Base-by-base conservation (phyloP, 495 filamentous ascomycete species). In the Hypoxylon cercidicola region DNA sequence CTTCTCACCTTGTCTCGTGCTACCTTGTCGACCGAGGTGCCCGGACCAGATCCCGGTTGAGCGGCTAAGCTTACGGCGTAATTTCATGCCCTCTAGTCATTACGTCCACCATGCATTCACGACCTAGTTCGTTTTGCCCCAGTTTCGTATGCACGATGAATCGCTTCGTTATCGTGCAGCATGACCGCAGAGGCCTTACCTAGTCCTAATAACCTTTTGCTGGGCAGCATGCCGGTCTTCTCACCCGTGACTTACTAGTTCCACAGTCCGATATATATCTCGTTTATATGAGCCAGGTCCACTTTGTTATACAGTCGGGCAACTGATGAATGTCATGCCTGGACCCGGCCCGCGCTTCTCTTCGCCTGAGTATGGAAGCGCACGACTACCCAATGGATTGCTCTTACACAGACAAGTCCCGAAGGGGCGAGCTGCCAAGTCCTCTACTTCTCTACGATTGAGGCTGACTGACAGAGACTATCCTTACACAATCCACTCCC, bases 51-150 rank as follows among this genome's bases (percentile, higher is more conserved):
- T 60, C 65, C 60, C 65, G 55, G 62, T 60, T 45, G 48, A 47
- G 55, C 55, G 55, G 65, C 65, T 51, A 68, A 64, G 65, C 65
- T 68, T 63, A 68, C 65, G 54, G 60, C 55, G 64, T 68, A 63
- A 63, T 68, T 68, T 59, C 54, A 40, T 56, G 39, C 46, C 55
- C 50, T 32, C 30, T 55, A 13, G 48, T 34, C 40, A 55, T 59
- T 58, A 54, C 59, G 43, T 63, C 48, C 35, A 63, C 44, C 44
- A 20, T 47, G 43, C 49, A 52, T 40, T 32, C 23, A 51, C 18
- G 49, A 15, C 53, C 58, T 60, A 21, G 49, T 45, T 45, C 21
- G 21, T 40, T 63, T 60, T 64, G 59, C 60, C 65, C 55, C 65
- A 52, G 55, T 60, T 55, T 48, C 60, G 60, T 64, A 64, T 63